phyloP scores from a whole-genome alignment of 192 early-diverging fungal genomes.

The Podochytrium sp. region DNA sequence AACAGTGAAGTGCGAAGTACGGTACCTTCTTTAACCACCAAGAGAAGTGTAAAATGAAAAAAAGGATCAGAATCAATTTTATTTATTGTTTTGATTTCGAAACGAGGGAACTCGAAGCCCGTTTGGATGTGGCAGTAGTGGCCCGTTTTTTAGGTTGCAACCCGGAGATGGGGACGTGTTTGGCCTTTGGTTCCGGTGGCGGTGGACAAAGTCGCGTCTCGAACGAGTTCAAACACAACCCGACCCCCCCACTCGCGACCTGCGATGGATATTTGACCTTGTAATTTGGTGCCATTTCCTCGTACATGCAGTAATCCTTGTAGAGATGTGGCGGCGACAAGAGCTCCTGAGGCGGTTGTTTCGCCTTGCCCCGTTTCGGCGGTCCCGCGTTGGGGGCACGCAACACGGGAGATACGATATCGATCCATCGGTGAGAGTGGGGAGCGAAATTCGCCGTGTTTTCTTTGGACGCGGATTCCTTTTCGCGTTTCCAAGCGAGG shows the following conservation, averaged over 20 bases:
- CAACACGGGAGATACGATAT: conserved; percentile 11
- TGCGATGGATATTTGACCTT: conserved; percentile 12
- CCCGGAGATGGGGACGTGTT: no score
- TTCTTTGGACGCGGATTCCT: not conserved
- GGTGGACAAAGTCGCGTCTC: not conserved
- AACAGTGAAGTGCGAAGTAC: no score
- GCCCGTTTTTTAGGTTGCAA: no score
- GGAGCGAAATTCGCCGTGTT: not conserved
- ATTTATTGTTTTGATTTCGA: no score
- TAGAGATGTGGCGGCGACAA: conserved; percentile 8
- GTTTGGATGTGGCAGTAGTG: no score
- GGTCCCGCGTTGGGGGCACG: not conserved
- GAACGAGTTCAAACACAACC: not conserved
- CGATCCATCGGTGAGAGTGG: conserved; percentile 20
- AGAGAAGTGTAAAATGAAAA: no score
- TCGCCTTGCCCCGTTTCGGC: not conserved
- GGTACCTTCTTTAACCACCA: no score
- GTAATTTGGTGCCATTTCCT: conserved; percentile 4
- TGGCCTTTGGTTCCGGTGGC: not conserved
- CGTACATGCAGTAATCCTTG: conserved; percentile 10
- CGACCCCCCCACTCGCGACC: conserved; percentile 15
- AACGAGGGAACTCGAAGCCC: no score
- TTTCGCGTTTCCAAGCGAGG: not conserved
- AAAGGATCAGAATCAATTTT: no score
- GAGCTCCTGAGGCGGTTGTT: not conserved